Evolutionary conservation across 2,329 filamentous ascomycete genomes (phyloP), one percentile per base, ranked within the genome.

Genomic region (Diplocarpon rosae): DNA sequence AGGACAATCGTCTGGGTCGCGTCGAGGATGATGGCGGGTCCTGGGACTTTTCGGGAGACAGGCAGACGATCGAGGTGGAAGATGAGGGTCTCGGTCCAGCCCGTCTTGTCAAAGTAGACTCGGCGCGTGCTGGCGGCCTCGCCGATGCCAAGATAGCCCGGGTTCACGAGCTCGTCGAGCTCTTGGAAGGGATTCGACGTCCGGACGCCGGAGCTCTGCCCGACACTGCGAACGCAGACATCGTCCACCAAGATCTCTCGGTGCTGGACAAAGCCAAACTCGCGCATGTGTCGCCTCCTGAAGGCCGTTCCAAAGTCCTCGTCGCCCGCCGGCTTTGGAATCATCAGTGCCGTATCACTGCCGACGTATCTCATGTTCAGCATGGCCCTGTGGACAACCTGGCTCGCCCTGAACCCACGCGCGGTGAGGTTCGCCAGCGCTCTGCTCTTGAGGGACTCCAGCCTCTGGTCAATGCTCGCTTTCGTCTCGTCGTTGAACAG

Each of bases 1-100:
- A 95, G 78, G 0, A 95, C 84, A 49, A 95, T 90, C 0, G 89
- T 95, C 64, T 95, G 89, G 0, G 84, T 89, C 5, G 82, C 80
- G 56, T 89, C 89, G 1, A 86, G 85, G 47, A 95, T 73, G 64
- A 95, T 85, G 0, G 87, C 87, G 0, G 89, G 88, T 0, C 89
- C 88, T 36, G 70, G n/a, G n/a, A n/a, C n/a, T n/a, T n/a, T n/a
- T n/a, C n/a, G n/a, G 67, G 42, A 94, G 6, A 84, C 69, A 1
- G 69, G 66, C 6, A 94, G 68, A 43, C 84, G 74, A 47, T 83
- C 77, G 0, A 95, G 74, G 62, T 83, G 85, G 65, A 86, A 94
- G 40, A 94, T 75, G 0, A 85, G 79, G 0, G 87, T 93, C 12
- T 45, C 30, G 52, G 69, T 67, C 37, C 76, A 67, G 2, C 78